A percentile compares a stretch with the other conserved stretches of the same genome.
phyloP scores from a whole-genome alignment of 2,329 filamentous ascomycete species.

The Arthrobotrys musiformis region DNA sequence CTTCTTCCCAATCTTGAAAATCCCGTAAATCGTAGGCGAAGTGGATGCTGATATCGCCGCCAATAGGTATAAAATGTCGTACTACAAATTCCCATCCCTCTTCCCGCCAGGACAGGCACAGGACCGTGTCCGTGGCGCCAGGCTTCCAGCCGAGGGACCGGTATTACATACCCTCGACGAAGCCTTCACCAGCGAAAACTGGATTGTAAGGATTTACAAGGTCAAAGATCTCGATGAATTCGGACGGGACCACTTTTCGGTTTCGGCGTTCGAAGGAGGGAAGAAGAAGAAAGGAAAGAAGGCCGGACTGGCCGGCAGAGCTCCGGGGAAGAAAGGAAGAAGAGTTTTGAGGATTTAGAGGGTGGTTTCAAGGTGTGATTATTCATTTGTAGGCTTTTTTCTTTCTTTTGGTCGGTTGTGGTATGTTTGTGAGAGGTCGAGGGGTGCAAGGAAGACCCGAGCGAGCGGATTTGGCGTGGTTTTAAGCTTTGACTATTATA shows the following conservation, averaged over 20 bases:
- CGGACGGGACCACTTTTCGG: conserved; percentile 82
- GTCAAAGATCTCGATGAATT: conserved; percentile 99
- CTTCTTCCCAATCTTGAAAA: background rate
- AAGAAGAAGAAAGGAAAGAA: conserved; percentile 67
- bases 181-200: conserved; percentile 99
- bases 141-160: conserved; percentile 84
- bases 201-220: conserved; percentile 99
- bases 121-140: conserved; percentile 85
- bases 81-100: conserved; percentile 93
- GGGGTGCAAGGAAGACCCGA: background rate
- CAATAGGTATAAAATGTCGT: conserved; percentile 98
- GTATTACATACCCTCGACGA: conserved; percentile 90
- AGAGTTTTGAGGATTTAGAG: conserved; percentile 18
- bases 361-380: background rate
- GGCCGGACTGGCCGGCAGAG: conserved; percentile 58
- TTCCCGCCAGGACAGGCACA: conserved; percentile 91
- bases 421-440: background rate
- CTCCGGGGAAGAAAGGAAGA: conserved; percentile 36
- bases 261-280: conserved; percentile 67
- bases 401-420: background rate
- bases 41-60: background rate
- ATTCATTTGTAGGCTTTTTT: background rate
- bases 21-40: background rate
- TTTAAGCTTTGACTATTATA: background rate
- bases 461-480: background rate